Percentiles rank a stretch among this genome's conserved stretches.
phyloP scores from a whole-genome alignment of 441 rosid genomes.

The Euphorbia corollata region DNA sequence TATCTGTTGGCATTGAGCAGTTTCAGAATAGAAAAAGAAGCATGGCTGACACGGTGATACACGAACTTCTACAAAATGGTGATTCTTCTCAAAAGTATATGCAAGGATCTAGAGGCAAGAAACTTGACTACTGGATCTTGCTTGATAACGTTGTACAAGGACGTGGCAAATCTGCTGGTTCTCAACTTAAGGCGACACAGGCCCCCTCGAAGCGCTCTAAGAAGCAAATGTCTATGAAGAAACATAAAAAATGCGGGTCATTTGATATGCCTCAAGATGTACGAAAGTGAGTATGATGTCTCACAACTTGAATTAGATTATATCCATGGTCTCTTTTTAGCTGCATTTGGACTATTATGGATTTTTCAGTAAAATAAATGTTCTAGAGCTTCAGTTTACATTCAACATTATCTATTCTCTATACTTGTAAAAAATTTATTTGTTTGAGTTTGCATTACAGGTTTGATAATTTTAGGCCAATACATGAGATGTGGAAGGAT shows the following conservation, averaged over 20 bases:
- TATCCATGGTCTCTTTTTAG: neutral
- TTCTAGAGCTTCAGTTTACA: no score
- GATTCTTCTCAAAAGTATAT: slow-evolving; percentile 70
- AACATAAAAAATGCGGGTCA: slow-evolving; percentile 59
- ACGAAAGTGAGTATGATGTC: slow-evolving; percentile 45
- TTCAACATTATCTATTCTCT: no score
- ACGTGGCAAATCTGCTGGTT: slow-evolving; percentile 36
- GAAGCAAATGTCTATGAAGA: slow-evolving; percentile 64
- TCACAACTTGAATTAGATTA: neutral
- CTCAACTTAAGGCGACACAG: slow-evolving; percentile 35
- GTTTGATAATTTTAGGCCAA: slow-evolving; percentile 60
- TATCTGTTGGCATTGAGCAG: slow-evolving; percentile 29
- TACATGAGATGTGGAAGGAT: slow-evolving; percentile 86
- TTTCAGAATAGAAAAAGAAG: slow-evolving; percentile 45
- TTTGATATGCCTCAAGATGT: slow-evolving; percentile 44
- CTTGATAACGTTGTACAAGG: slow-evolving; percentile 65
- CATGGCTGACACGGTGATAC: slow-evolving; percentile 51
- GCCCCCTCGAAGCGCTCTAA: slow-evolving; percentile 69
- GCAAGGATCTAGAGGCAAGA: slow-evolving; percentile 58
- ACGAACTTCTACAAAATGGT: slow-evolving; percentile 67
- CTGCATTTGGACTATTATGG: neutral
- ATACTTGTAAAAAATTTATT: no score
- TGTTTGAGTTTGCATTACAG: slow-evolving; percentile 34
- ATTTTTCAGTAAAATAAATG: neutral
- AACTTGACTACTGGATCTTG: slow-evolving; percentile 62